phyloP scores from a whole-genome alignment of 139 green algal species.

The Chlorella sp. region DNA sequence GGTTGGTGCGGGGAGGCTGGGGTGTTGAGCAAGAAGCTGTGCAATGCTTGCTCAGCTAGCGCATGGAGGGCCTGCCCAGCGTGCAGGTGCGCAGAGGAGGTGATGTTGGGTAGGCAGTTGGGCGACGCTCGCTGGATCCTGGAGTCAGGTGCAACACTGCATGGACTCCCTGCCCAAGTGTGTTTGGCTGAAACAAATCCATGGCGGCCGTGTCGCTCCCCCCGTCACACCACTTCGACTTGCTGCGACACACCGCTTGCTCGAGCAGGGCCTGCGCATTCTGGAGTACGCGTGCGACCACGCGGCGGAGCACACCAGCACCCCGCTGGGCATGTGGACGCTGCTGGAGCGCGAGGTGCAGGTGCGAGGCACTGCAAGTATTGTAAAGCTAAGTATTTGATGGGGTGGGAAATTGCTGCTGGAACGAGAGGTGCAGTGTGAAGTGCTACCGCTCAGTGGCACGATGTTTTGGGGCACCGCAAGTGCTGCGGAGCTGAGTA shows the following conservation, averaged over 20 bases:
- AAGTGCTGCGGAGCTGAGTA: neutral
- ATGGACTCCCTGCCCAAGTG: too few relatives aligned
- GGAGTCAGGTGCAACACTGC: too few relatives aligned
- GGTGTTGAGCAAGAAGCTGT: neutral
- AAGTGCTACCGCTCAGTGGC: neutral
- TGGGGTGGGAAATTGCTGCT: neutral
- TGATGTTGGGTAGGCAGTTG: too few relatives aligned
- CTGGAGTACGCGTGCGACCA: constrained; percentile 74
- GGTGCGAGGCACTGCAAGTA: neutral
- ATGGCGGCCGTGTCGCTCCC: too few relatives aligned
- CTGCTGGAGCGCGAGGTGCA: constrained; percentile 47
- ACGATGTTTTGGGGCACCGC: neutral
- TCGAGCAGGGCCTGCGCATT: constrained; percentile 65
- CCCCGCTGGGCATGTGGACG: constrained; percentile 51
- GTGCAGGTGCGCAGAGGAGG: too few relatives aligned
- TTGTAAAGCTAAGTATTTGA: too few relatives aligned
- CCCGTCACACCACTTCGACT: too few relatives aligned
- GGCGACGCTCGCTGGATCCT: too few relatives aligned
- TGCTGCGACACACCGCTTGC: too few relatives aligned
- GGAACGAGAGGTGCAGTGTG: neutral
- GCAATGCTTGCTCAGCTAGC: constrained; percentile 74
- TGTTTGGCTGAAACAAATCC: too few relatives aligned
- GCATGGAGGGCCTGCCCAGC: constrained; percentile 62
- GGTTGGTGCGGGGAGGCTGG: neutral
- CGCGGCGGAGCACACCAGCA: constrained; percentile 51